Base-by-base conservation (phyloP, 257 asterid genomes). In the Solanum virginianum region DNA sequence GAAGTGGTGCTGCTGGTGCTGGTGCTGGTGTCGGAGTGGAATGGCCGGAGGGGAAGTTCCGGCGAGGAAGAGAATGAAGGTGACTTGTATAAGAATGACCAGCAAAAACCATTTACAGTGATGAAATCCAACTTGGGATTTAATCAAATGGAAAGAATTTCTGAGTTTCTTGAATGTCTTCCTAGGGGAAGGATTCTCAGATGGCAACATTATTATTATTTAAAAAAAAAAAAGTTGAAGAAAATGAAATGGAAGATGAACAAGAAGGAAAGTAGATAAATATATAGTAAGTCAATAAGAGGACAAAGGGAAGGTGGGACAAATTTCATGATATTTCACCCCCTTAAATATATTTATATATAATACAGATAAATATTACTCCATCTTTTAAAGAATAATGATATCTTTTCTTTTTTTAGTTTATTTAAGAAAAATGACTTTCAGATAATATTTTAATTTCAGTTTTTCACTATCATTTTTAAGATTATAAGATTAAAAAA, bases 31-130 rank as follows among this genome's bases (percentile, higher is more conserved):
- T 53, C 8, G 65, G 63, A 84, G 87, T 13, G 85, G 87, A 13
- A 87, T 45, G 4, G 41, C 69, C 65, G 47, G 85, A 80, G 85
- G 85, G n/a, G 83, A 87, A 53, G 86, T 87, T 57, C 68, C 80
- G 89, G 77, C 65, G 14, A 85, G 83, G 88, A 72, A 85, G 15
- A 85, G 81, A 47, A 85, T 82, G 54, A 81, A 54, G 75, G 80
- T 26, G 8, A 85, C 47, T 74, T 85, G 88, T 16, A 85, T 72
- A 17, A 85, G 18, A 51, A 85, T 43, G 20, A 80, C 81, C 10
- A 82, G 71, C 4, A 66, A n/a, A 55, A 85, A 80, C 85, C 84
- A 85, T 6, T 60, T 63, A 71, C 88, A 85, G 5, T 85, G 82
- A 71, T 70, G 75, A 24, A 81, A 81, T 7, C 85, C 80, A 39